phyloP scores from a whole-genome alignment of 192 early-diverging fungal species.

The Pilobolus umbonatus region DNA sequence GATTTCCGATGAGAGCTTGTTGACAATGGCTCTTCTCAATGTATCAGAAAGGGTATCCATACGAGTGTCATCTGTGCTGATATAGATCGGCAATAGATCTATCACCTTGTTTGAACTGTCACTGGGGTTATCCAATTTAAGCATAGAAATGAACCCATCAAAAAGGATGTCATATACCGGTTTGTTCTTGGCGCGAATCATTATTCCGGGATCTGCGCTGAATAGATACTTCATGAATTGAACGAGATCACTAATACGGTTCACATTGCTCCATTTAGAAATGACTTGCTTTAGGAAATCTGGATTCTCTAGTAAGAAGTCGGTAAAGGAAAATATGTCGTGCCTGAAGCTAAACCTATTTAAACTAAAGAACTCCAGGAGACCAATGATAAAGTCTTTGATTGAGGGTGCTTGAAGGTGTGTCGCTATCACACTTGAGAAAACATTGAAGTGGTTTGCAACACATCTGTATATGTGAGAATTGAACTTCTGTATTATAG shows the following conservation, averaged over 20 bases:
- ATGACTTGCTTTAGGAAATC: background rate
- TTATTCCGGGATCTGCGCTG: slow-evolving; percentile 36
- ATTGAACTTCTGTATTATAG: slow-evolving; percentile 7
- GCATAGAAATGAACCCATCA: slow-evolving; percentile 33
- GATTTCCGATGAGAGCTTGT: too few species aligned
- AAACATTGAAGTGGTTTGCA: slow-evolving; percentile 16
- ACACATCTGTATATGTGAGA: slow-evolving; percentile 17
- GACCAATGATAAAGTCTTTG: slow-evolving; percentile 6
- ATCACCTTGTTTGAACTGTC: slow-evolving; percentile 42
- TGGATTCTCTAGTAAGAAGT: background rate
- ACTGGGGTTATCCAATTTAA: slow-evolving; percentile 30
- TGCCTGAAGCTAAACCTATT: background rate
- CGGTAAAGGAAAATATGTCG: background rate
- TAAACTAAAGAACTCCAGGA: slow-evolving; percentile 18
- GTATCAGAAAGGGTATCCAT: slow-evolving; percentile 6
- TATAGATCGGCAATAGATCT: slow-evolving; percentile 42
- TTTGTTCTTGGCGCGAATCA: slow-evolving; percentile 26
- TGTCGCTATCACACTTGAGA: background rate
- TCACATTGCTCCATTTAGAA: slow-evolving; percentile 4
- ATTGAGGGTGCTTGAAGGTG: background rate
- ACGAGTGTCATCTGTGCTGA: slow-evolving; percentile 25
- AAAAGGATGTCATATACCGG: slow-evolving; percentile 36
- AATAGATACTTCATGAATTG: slow-evolving; percentile 46
- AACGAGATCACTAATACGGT: slow-evolving; percentile 29
- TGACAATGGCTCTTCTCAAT: too few species aligned